Conservation (phyloP, 2,329 filamentous ascomycete genomes). For the Sphaerulina musiva region DNA sequence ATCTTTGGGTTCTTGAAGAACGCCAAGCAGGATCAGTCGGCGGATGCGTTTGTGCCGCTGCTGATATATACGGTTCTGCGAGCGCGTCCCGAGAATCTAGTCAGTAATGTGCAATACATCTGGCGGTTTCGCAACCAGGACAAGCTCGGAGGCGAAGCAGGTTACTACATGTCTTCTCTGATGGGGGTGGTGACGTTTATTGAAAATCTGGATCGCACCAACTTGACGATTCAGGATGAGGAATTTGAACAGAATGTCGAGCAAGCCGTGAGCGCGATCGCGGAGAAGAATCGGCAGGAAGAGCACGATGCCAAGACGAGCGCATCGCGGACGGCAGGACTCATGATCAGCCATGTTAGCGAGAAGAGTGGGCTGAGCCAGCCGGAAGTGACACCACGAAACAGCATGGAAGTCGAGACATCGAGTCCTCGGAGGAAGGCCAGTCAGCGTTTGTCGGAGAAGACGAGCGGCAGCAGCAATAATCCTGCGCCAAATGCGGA, state of each 20-base stretch:
- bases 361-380: conserved; percentile 47
- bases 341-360: conserved; percentile 34
- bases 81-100: conserved; percentile 88
- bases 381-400: conserved; percentile 54
- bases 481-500: conserved; percentile 31
- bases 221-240: conserved; percentile 84
- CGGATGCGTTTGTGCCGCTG: conserved; percentile 90
- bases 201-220: conserved; percentile 90
- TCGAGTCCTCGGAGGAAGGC: conserved; percentile 52
- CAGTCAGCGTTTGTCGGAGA: conserved; percentile 41
- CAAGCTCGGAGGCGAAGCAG: conserved; percentile 92
- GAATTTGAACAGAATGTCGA: conserved; percentile 98
- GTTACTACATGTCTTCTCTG: conserved; percentile 93
- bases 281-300: conserved; percentile 69
- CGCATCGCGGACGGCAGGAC: conserved; percentile 32
- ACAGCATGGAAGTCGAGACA: conserved; percentile 55
- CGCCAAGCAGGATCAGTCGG: conserved; percentile 86
- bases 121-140: conserved; percentile 95
- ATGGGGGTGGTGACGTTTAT: conserved; percentile 96
- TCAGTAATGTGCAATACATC: conserved; percentile 98
- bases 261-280: conserved; percentile 88
- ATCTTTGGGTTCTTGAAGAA: conserved; percentile 94
- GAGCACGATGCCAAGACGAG: conserved; percentile 38
- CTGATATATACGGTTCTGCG: conserved; percentile 94
- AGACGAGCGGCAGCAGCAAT: conserved; percentile 14